Evolutionary conservation across 2,329 filamentous ascomycete species (phyloP), one percentile per base, ranked within the genome.

Genomic region (Aspergillus sp.): DNA sequence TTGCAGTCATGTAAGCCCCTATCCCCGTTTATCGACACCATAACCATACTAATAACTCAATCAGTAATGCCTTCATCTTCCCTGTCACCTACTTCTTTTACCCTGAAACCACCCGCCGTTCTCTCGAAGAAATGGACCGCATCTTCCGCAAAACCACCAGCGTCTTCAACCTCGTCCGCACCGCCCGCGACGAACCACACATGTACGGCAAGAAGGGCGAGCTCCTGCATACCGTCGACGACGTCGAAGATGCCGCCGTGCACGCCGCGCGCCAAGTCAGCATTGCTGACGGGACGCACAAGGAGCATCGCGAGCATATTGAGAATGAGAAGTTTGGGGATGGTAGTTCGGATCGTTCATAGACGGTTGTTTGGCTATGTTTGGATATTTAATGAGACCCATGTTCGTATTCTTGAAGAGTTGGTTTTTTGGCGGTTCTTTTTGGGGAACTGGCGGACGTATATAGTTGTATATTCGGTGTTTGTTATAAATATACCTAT

Each of bases 71-170:
- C 13, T 69, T 70, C 54, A 80, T 80, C 58, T 69, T 81, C 15
- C 78, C 79, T 0, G 71, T 74, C 6, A 74, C 78, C 43, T 82
- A 80, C 66, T 78, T 81, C 65, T 80, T 82, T 71, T 82, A 80
- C 61, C 80, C 79, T 0, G 80, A 82, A 58, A 82, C 79, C 2
- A 78, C 78, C 7, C 75, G 74, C 53, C 75, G 78, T 6, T 79
- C 74, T 12, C 72, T 86, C 27, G 84, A 87, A 64, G 84, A 87
- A 62, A 81, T 88, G 66, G 84, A 88, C 58, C 74, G 79, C 49
- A 82, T 87, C 54, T 84, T 85, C 71, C 73, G 73, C 61, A 79
- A 79, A 52, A 76, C 75, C 1, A 67, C 62, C 22, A 74, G 67
- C 19, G 61, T 75, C 44, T 76, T 79, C 52, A 60, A 71, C 15